A percentile compares a stretch with the other conserved stretches of the same genome.
These are phyloP conservation scores for Candida sanyaensis DNA, from an alignment of 1,139 yeast species.

Conservation along the genomic window DNA sequence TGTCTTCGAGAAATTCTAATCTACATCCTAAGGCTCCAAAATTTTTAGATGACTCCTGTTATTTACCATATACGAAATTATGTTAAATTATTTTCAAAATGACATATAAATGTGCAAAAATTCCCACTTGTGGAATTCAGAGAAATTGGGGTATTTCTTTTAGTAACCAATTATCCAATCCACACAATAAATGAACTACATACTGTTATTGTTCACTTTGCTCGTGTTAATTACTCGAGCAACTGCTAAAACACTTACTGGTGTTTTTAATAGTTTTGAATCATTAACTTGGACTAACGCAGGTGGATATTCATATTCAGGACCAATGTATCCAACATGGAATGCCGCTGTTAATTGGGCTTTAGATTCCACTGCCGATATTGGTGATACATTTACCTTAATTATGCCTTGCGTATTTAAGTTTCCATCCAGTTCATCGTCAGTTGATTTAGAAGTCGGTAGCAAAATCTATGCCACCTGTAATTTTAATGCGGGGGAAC, in stretches of 20 bases:
- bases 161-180: too few relatives aligned
- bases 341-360: conserved; percentile 24
- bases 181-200: too few relatives aligned
- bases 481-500: conserved; percentile 23
- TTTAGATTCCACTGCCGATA: conserved; percentile 17
- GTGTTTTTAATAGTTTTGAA: conserved; percentile 12
- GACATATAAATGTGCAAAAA: too few relatives aligned
- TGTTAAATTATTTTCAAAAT: too few relatives aligned
- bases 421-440: conserved; percentile 18
- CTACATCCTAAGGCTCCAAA: too few relatives aligned
- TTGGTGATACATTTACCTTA: conserved; percentile 30
- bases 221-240: too few relatives aligned
- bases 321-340: conserved; percentile 26
- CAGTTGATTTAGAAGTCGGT: conserved; percentile 21
- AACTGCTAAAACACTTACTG: conserved; percentile 5
- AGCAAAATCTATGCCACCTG: conserved; percentile 31
- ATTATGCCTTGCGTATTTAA: conserved; percentile 27
- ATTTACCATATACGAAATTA: too few relatives aligned
- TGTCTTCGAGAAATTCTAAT: too few relatives aligned
- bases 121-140: too few relatives aligned
- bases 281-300: conserved; percentile 10
- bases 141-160: too few relatives aligned
- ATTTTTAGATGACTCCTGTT: too few relatives aligned
- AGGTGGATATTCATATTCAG: conserved; percentile 1
- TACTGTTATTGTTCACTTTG: too few relatives aligned